Conservation (phyloP, 169 alveolate genomes). For the Eimeria necatrix region DNA sequence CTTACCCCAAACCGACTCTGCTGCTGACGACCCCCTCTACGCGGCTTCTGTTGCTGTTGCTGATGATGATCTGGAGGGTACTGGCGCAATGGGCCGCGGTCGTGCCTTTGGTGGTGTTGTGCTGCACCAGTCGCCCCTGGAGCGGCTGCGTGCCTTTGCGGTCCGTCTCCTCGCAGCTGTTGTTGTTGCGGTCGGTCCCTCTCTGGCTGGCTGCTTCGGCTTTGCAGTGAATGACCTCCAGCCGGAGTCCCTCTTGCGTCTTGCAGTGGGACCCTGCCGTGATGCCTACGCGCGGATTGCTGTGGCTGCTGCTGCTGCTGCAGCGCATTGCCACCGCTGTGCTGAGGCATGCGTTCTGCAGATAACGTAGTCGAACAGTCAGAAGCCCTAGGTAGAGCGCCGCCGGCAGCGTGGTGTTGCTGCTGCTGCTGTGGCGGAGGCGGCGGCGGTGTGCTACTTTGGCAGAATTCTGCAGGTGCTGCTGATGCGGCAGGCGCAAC, state of each 20-base stretch:
- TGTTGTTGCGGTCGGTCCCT: conserved; percentile 43
- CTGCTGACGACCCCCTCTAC: conserved; percentile 52
- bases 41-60: conserved; percentile 53
- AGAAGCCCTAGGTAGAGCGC: background rate
- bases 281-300: conserved; percentile 33
- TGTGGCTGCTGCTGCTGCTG: conserved; percentile 46
- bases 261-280: conserved; percentile 9
- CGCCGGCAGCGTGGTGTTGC: background rate
- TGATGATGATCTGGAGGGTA: conserved; percentile 28
- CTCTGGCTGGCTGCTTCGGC: conserved; percentile 50
- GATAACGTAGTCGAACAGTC: background rate
- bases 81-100: conserved; percentile 29
- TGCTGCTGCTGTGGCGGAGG: conserved; percentile 41
- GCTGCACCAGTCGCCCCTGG: conserved; percentile 10
- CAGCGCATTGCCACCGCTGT: conserved; percentile 39
- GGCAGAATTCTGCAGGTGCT: background rate
- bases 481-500: conserved; percentile 30
- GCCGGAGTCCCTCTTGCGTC: conserved; percentile 29
- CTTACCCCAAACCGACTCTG: conserved; percentile 34
- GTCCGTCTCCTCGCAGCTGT: conserved; percentile 16
- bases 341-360: conserved; percentile 34
- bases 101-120: conserved; percentile 41
- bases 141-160: conserved; percentile 5
- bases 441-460: background rate
- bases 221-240: conserved; percentile 31